Percentiles rank a stretch among this genome's conserved stretches.
Evolutionary conservation across 176 grass and related monocot species (phyloP).

Genomic region (Ensete glaucum): DNA sequence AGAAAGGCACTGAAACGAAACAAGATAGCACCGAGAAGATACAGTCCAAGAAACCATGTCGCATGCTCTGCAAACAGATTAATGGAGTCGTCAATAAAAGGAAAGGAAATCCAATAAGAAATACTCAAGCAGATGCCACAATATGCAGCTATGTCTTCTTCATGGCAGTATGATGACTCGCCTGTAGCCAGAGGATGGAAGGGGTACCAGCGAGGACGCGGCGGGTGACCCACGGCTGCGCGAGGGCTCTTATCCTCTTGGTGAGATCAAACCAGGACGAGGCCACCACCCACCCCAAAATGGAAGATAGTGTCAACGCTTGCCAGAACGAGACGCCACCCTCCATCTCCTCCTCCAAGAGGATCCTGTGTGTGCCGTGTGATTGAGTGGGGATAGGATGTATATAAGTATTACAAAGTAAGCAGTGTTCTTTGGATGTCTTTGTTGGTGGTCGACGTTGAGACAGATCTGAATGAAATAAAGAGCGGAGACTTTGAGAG

Average conservation of each 20-base stretch:
- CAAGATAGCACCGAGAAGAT: conserved; percentile 85
- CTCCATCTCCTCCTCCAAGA: too few relatives aligned
- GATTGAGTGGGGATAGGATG: too few relatives aligned
- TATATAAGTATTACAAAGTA: too few relatives aligned
- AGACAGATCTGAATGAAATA: too few relatives aligned
- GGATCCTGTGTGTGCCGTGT: too few relatives aligned
- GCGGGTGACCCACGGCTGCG: conserved; percentile 61
- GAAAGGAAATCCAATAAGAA: neutral
- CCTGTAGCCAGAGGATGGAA: conserved; percentile 64
- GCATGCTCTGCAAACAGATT: conserved; percentile 44
- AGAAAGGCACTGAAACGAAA: conserved; percentile 88
- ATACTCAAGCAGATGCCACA: neutral
- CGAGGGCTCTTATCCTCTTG: conserved; percentile 32
- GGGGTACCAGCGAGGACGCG: conserved; percentile 52
- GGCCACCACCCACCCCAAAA: conserved; percentile 60
- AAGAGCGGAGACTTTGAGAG: too few relatives aligned
- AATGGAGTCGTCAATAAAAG: neutral
- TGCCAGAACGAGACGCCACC: conserved; percentile 46
- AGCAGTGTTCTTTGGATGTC: too few relatives aligned
- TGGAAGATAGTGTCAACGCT: conserved; percentile 43
- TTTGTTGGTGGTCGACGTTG: too few relatives aligned
- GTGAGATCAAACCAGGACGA: conserved; percentile 68
- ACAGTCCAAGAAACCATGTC: conserved; percentile 49
- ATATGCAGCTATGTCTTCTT: neutral
- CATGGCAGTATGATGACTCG: neutral